These are phyloP conservation scores for Lactuca sativa DNA, from an alignment of 129 eudicot species.

Conservation along the genomic window DNA sequence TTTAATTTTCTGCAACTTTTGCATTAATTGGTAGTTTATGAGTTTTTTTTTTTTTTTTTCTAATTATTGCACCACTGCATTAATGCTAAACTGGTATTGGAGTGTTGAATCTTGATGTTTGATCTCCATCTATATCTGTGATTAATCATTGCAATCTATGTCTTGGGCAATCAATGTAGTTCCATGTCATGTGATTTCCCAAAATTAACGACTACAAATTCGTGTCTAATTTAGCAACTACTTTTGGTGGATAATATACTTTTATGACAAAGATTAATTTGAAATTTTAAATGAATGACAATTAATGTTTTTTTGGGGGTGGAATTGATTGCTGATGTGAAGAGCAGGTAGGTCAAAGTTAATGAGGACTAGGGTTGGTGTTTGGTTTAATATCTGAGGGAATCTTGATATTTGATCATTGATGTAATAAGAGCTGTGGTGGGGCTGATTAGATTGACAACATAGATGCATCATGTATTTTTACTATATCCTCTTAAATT, in stretches of 20 bases:
- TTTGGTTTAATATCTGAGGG: constrained; percentile 1
- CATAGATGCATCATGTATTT: constrained; percentile 1
- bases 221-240: no score
- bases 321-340: constrained; percentile 7
- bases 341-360: constrained; percentile 22
- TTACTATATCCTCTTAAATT: neutral
- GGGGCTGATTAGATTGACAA: neutral
- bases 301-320: neutral
- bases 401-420: constrained; percentile 1
- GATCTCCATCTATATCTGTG: neutral
- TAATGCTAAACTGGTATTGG: neutral
- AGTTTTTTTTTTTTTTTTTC: neutral
- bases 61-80: constrained; percentile 2
- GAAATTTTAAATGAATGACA: constrained; percentile 18
- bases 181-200: neutral
- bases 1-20: neutral
- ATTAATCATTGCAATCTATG: constrained; percentile 11
- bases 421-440: no score
- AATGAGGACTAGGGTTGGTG: neutral
- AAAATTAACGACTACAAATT: neutral
- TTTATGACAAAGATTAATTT: neutral
- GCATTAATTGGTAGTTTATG: neutral
- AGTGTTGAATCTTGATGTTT: constrained; percentile 4
- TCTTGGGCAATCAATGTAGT: constrained; percentile 2
- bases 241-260: no score